phyloP scores from a whole-genome alignment of 257 asterid species.

The Gentiana straminea region DNA sequence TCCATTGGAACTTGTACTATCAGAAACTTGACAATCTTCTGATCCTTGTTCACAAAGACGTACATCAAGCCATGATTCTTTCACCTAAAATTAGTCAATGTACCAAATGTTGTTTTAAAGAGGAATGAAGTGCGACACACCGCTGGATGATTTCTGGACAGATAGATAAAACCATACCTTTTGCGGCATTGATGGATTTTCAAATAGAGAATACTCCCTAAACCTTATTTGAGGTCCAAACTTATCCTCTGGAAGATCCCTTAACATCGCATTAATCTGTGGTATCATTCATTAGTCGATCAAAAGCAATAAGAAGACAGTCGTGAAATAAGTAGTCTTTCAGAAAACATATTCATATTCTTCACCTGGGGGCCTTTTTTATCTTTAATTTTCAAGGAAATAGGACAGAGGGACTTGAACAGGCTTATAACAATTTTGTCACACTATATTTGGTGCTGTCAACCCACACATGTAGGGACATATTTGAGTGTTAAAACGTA shows the following conservation, averaged over 20 bases:
- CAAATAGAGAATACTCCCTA: conserved; percentile 79
- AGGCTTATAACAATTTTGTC: too few relatives aligned
- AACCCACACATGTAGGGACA: too few relatives aligned
- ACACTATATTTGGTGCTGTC: too few relatives aligned
- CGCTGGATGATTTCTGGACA: too few relatives aligned
- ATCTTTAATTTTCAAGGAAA: too few relatives aligned
- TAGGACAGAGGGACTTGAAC: too few relatives aligned
- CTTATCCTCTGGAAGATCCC: conserved; percentile 58
- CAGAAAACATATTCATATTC: too few relatives aligned
- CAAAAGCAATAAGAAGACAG: background rate
- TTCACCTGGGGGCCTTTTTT: too few relatives aligned
- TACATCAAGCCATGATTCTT: conserved; percentile 88
- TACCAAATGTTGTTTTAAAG: background rate
- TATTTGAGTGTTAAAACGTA: too few relatives aligned
- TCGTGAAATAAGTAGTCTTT: too few relatives aligned
- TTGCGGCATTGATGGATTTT: conserved; percentile 68
- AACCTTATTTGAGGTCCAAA: conserved; percentile 63
- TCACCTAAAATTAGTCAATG: conserved; percentile 46
- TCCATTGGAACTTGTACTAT: conserved; percentile 41
- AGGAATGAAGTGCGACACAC: too few relatives aligned
- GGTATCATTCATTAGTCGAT: conserved; percentile 4
- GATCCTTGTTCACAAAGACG: conserved; percentile 85
- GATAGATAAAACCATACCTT: conserved; percentile 31
- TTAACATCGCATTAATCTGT: conserved; percentile 77
- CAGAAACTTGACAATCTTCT: conserved; percentile 61